Conservation (phyloP, 1,284 basidiomycete genomes). For the Cryptococcus neoformans region DNA sequence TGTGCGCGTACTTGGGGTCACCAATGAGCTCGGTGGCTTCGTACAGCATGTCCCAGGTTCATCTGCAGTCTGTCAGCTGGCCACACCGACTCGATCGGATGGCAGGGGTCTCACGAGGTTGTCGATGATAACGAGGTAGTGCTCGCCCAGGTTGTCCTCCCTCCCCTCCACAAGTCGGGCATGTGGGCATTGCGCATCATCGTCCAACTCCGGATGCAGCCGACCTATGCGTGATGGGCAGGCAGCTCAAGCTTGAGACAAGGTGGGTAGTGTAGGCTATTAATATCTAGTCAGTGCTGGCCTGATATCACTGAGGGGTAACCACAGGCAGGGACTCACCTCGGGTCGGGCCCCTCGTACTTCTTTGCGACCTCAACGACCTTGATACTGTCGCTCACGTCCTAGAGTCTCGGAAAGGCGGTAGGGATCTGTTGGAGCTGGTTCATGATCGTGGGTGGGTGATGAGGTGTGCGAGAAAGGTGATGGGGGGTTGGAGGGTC, state of each 20-base stretch:
- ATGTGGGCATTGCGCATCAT: constrained; percentile 17
- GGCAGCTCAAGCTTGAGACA: too few species aligned
- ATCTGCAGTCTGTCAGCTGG: constrained; percentile 19
- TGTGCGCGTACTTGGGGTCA: constrained; percentile 27
- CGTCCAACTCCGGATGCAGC: constrained; percentile 39
- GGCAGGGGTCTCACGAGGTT: constrained; percentile 36
- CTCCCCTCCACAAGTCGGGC: background rate
- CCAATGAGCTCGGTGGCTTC: constrained; percentile 32
- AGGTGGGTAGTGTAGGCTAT: too few species aligned
- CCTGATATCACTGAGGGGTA: too few species aligned
- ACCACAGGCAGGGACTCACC: too few species aligned
- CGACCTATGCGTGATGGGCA: constrained; percentile 21
- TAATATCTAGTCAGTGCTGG: too few species aligned
- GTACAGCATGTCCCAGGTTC: constrained; percentile 43
- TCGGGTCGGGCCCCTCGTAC: constrained; percentile 19
- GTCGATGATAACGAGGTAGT: constrained; percentile 44
- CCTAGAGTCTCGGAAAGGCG: constrained; percentile 6
- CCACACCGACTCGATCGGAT: too few species aligned
- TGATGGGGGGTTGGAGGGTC: too few species aligned
- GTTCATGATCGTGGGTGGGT: too few species aligned
- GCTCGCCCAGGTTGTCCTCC: constrained; percentile 29
- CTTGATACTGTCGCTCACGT: constrained; percentile 19
- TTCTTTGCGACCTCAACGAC: constrained; percentile 37
- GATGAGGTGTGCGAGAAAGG: too few species aligned
- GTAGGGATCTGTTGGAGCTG: background rate